Conservation (phyloP, 768 basidiomycete species). For the Dictyophora rubrovolvata region DNA sequence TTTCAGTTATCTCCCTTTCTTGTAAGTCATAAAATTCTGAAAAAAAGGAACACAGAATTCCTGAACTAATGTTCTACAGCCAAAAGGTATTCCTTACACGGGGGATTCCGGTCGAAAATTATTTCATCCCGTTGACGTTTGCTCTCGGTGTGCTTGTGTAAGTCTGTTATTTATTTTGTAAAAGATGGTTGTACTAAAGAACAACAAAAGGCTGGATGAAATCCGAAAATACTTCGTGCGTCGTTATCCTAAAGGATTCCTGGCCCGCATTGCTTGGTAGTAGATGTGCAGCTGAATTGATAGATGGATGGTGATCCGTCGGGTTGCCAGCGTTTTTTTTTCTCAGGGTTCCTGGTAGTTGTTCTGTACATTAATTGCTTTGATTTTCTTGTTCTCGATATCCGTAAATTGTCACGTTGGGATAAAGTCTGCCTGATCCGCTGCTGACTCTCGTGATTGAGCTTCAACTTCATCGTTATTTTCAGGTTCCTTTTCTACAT, state of each 20-base stretch:
- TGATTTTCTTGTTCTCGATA: too few species aligned
- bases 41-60: neutral
- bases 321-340: too few species aligned
- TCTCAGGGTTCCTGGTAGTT: too few species aligned
- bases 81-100: slow-evolving; percentile 42
- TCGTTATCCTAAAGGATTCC: slow-evolving; percentile 1
- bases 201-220: slow-evolving; percentile 4
- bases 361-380: too few species aligned
- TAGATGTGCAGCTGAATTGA: neutral
- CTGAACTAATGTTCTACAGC: slow-evolving; percentile 14
- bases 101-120: slow-evolving; percentile 32
- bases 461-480: neutral
- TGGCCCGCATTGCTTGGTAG: slow-evolving; percentile 7
- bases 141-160: slow-evolving; percentile 20
- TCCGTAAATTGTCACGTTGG: neutral
- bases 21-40: slow-evolving; percentile 14
- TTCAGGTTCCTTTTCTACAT: neutral
- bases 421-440: neutral
- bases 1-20: slow-evolving; percentile 22
- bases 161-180: neutral
- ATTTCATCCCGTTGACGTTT: slow-evolving; percentile 44
- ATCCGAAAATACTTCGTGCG: slow-evolving; percentile 8
- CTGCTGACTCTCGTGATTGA: neutral
- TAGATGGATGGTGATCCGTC: too few species aligned
- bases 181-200: neutral